These are phyloP conservation scores for Cutaneotrichosporon cavernicola DNA, from an alignment of 1,284 basidiomycete species.

Conservation along the genomic window DNA sequence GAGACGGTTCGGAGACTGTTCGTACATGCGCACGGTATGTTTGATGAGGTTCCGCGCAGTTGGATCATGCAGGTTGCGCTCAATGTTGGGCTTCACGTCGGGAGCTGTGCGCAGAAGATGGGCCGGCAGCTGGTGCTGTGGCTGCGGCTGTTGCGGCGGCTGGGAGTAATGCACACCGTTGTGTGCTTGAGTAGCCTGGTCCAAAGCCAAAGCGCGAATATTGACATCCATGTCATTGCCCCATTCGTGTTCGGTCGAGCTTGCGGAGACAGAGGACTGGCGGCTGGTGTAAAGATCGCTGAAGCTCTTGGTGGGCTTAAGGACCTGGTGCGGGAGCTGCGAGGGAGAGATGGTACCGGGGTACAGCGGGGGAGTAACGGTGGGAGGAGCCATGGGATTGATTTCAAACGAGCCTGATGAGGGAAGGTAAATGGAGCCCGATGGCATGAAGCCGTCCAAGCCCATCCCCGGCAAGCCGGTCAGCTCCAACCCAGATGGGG, in stretches of 20 bases:
- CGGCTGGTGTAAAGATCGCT: constrained; percentile 40
- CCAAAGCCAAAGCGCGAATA: constrained; percentile 25
- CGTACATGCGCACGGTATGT: constrained; percentile 57
- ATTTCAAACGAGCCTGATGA: constrained; percentile 27
- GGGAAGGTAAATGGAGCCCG: constrained; percentile 18
- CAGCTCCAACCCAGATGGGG: constrained; percentile 27
- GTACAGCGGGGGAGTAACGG: constrained; percentile 5
- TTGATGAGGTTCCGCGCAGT: constrained; percentile 16
- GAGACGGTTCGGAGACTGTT: constrained; percentile 77
- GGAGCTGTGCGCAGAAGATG: not conserved
- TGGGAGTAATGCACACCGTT: not conserved
- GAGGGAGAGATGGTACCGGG: constrained; percentile 44
- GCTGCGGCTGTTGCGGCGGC: not conserved
- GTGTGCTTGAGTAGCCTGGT: constrained; percentile 10
- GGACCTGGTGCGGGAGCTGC: constrained; percentile 33
- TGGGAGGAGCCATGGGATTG: constrained; percentile 14
- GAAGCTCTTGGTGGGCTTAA: constrained; percentile 41
- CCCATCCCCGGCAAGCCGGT: constrained; percentile 9
- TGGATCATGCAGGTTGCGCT: constrained; percentile 8
- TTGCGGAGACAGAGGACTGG: constrained; percentile 40
- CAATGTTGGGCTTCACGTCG: constrained; percentile 12
- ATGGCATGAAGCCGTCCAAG: constrained; percentile 9
- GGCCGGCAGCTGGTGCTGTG: constrained; percentile 11
- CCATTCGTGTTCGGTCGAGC: constrained; percentile 41
- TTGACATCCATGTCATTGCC: constrained; percentile 33